These are phyloP conservation scores for Fusarium armeniacum DNA, from an alignment of 2,329 filamentous ascomycete genomes.

Conservation along the genomic window DNA sequence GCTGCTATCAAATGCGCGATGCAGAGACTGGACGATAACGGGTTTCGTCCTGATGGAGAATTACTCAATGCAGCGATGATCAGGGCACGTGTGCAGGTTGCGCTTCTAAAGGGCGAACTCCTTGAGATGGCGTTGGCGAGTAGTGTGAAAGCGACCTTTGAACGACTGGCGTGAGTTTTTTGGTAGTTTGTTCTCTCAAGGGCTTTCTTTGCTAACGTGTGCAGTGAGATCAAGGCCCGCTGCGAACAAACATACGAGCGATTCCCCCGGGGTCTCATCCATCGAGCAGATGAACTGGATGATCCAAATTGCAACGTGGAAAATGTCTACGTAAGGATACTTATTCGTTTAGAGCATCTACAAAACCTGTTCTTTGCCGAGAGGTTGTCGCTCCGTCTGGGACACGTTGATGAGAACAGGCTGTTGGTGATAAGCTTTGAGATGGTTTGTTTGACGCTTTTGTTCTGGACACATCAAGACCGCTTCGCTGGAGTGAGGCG, in stretches of 20 bases:
- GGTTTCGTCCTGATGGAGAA: constrained; percentile 65
- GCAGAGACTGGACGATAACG: constrained; percentile 59
- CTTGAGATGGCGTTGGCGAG: constrained; percentile 67
- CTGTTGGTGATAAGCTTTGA: constrained; percentile 62
- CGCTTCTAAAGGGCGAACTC: constrained; percentile 69
- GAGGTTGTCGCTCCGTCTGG: constrained; percentile 65
- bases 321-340: constrained; percentile 59
- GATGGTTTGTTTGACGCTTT: constrained; percentile 62
- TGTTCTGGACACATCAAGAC: constrained; percentile 66
- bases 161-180: constrained; percentile 39
- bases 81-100: constrained; percentile 63
- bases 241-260: constrained; percentile 53
- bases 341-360: constrained; percentile 65
- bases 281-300: constrained; percentile 57
- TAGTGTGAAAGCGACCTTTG: constrained; percentile 25
- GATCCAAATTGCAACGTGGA: constrained; percentile 49
- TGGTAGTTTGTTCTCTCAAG: too few relatives aligned
- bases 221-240: constrained; percentile 56
- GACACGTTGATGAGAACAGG: constrained; percentile 55
- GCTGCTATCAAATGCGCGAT: constrained; percentile 43
- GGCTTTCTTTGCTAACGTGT: constrained; percentile 11
- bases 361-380: constrained; percentile 72
- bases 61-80: constrained; percentile 62
- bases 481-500: constrained; percentile 57
- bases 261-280: constrained; percentile 58